Percentiles rank a stretch among this genome's conserved stretches.
Evolutionary conservation across 306 rosid genomes (phyloP).

Genomic region (Fragaria vesca): DNA sequence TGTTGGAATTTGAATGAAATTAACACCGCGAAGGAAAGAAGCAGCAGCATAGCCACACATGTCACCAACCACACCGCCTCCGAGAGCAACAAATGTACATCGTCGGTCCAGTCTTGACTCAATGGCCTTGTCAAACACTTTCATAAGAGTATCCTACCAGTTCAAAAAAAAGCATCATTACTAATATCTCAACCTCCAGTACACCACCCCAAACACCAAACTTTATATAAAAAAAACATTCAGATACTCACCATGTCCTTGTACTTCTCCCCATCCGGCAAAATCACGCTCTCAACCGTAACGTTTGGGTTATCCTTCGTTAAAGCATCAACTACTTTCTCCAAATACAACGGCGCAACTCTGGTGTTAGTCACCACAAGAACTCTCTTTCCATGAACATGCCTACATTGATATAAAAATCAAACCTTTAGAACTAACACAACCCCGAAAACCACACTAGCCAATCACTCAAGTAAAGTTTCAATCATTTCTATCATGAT

Average conservation of each 20-base stretch:
- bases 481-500: neutral
- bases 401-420: slow-evolving; percentile 45
- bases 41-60: slow-evolving; percentile 97
- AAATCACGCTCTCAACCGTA: slow-evolving; percentile 77
- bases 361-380: slow-evolving; percentile 83
- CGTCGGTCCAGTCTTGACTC: slow-evolving; percentile 74
- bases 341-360: slow-evolving; percentile 75
- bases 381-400: slow-evolving; percentile 92
- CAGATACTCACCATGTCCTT: slow-evolving; percentile 71
- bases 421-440: slow-evolving; percentile 14
- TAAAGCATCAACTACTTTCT: slow-evolving; percentile 73
- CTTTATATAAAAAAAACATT: slow-evolving; percentile 2
- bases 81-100: slow-evolving; percentile 91
- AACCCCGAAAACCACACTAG: slow-evolving; percentile 5
- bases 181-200: slow-evolving; percentile 14
- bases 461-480: neutral
- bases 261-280: slow-evolving; percentile 90
- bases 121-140: slow-evolving; percentile 94
- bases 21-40: slow-evolving; percentile 81
- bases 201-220: neutral
- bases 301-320: slow-evolving; percentile 74
- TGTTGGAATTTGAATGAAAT: slow-evolving; percentile 94
- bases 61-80: slow-evolving; percentile 96
- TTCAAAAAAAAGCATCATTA: slow-evolving; percentile 36
- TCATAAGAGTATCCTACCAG: slow-evolving; percentile 77